These are phyloP conservation scores for Trichophyton schoenleinii DNA, from an alignment of 2,329 filamentous ascomycete species.

Conservation along the genomic window DNA sequence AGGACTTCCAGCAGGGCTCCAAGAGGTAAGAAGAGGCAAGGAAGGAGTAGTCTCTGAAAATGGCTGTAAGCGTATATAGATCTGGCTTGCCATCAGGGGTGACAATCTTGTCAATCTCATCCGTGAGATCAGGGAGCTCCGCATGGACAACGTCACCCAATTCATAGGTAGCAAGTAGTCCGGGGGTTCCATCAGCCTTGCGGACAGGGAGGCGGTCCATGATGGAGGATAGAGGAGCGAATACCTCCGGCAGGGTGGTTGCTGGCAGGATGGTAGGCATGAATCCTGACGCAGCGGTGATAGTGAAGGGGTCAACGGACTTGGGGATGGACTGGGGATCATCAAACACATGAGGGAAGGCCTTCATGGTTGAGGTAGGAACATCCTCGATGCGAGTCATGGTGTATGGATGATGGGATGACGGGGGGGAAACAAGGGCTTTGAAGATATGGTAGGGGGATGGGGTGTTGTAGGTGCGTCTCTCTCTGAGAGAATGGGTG, in stretches of 20 bases:
- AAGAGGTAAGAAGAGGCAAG: slow-evolving; percentile 78
- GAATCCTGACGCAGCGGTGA: slow-evolving; percentile 36
- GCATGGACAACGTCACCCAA: slow-evolving; percentile 62
- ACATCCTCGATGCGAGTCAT: slow-evolving; percentile 27
- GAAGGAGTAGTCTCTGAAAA: slow-evolving; percentile 89
- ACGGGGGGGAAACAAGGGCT: not conserved
- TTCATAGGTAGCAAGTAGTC: slow-evolving; percentile 60
- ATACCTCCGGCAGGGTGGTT: slow-evolving; percentile 54
- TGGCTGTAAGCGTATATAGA: slow-evolving; percentile 66
- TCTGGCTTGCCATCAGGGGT: slow-evolving; percentile 45
- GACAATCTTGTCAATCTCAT: slow-evolving; percentile 55
- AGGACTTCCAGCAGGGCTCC: slow-evolving; percentile 76
- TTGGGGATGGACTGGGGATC: slow-evolving; percentile 30
- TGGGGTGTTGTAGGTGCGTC: not conserved
- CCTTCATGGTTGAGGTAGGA: slow-evolving; percentile 26
- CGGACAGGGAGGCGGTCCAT: slow-evolving; percentile 67
- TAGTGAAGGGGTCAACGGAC: slow-evolving; percentile 36
- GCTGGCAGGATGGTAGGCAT: slow-evolving; percentile 31
- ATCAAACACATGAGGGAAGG: slow-evolving; percentile 35
- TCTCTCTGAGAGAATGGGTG: not conserved
- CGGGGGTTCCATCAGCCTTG: slow-evolving; percentile 58
- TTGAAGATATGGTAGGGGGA: not conserved
- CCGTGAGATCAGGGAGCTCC: slow-evolving; percentile 66
- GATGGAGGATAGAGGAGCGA: slow-evolving; percentile 58
- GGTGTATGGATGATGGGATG: slow-evolving; percentile 11